Conservation (phyloP, 441 rosid species). For the Pelargonium citronellum region DNA sequence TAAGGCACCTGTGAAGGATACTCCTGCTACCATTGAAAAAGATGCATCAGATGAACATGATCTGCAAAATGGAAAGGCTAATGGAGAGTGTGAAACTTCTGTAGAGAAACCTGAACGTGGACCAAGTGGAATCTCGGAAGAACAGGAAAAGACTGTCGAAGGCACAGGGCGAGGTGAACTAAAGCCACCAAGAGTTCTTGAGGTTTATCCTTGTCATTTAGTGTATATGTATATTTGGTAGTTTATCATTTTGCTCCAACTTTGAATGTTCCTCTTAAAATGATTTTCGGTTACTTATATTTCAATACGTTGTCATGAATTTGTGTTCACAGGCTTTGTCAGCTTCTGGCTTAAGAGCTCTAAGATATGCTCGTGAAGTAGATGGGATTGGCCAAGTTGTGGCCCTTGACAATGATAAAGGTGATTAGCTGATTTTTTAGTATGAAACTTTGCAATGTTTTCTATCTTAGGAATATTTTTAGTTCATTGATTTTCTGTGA, state of each 20-base stretch:
- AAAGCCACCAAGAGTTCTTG: conserved; percentile 82
- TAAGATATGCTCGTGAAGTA: conserved; percentile 85
- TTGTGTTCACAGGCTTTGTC: conserved; percentile 59
- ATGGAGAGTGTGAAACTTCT: conserved; percentile 40
- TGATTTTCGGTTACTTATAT: conserved; percentile 13
- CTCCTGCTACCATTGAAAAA: conserved; percentile 28
- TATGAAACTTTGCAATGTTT: not conserved
- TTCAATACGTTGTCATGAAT: not conserved
- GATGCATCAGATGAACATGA: conserved; percentile 30
- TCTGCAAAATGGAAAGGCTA: conserved; percentile 32
- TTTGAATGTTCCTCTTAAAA: not conserved
- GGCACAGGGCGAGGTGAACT: conserved; percentile 47
- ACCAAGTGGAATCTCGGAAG: conserved; percentile 35
- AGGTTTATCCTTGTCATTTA: conserved; percentile 43
- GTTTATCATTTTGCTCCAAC: conserved; percentile 2
- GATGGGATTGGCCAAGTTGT: conserved; percentile 90
- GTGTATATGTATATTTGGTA: conserved; percentile 7
- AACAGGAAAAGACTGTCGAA: conserved; percentile 34
- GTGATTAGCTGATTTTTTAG: conserved; percentile 25
- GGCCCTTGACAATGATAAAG: conserved; percentile 91
- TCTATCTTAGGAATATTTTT: too few relatives aligned
- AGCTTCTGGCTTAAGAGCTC: conserved; percentile 89
- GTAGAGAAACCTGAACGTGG: conserved; percentile 40
- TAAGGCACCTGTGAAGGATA: conserved; percentile 41
- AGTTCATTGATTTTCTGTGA: too few relatives aligned